phyloP scores from a whole-genome alignment of 2,329 filamentous ascomycete genomes.

The Curvularia verruculosa region DNA sequence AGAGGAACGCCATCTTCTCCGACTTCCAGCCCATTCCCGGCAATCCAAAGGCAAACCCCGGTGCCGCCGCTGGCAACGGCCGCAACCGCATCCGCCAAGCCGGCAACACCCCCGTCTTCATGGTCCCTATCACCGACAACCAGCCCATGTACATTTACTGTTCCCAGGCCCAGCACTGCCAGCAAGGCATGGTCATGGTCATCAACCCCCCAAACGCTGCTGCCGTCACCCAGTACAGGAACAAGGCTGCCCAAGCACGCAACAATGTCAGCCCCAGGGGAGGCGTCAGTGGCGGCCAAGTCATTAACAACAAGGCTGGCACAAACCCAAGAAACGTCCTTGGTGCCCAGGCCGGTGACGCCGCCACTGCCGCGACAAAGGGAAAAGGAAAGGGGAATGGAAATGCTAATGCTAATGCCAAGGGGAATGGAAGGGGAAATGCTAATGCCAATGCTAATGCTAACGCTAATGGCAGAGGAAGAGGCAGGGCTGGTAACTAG shows the following conservation, averaged over 20 bases:
- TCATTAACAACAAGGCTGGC: slow-evolving; percentile 31
- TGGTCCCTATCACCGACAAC: slow-evolving; percentile 47
- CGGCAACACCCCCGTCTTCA: slow-evolving; percentile 35
- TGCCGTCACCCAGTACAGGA: slow-evolving; percentile 32
- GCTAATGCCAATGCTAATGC: too few relatives aligned
- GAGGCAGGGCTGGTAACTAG: too few relatives aligned
- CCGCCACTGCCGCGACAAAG: slow-evolving; percentile 3
- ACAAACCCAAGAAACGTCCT: slow-evolving; percentile 29
- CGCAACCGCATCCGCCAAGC: slow-evolving; percentile 32
- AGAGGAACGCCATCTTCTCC: slow-evolving; percentile 35
- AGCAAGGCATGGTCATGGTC: slow-evolving; percentile 74
- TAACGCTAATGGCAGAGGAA: too few relatives aligned
- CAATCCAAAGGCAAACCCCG: slow-evolving; percentile 20
- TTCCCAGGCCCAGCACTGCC: slow-evolving; percentile 70
- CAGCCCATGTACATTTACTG: slow-evolving; percentile 80
- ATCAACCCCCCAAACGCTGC: slow-evolving; percentile 60
- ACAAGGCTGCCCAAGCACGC: slow-evolving; percentile 34
- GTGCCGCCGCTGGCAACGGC: slow-evolving; percentile 15
- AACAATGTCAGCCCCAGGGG: slow-evolving; percentile 34
- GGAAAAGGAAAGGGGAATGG: neutral
- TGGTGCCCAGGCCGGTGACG: slow-evolving; percentile 16
- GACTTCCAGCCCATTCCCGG: slow-evolving; percentile 36
- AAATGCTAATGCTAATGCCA: neutral
- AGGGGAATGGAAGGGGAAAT: neutral
- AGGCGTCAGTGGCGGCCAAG: slow-evolving; percentile 26